Conservation (phyloP, 2,329 filamentous ascomycete species). For the Scytalidium sp. region DNA sequence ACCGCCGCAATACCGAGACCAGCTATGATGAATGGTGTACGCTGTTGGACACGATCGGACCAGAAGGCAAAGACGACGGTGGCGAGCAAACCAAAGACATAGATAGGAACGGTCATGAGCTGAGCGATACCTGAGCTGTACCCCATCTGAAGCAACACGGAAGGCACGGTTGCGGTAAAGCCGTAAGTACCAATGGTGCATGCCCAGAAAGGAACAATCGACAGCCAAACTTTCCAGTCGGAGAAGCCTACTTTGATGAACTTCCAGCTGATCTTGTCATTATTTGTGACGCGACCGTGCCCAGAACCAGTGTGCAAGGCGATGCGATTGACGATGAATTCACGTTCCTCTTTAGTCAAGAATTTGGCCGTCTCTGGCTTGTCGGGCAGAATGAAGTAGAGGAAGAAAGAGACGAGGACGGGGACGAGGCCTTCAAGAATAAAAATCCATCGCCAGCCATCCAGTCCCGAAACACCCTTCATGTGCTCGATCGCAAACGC, state of each 20-base stretch:
- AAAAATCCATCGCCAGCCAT: conserved; percentile 53
- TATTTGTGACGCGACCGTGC: conserved; percentile 51
- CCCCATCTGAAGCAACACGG: conserved; percentile 17
- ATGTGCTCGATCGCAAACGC: conserved; percentile 67
- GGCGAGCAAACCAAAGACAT: conserved; percentile 8
- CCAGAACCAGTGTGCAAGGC: conserved; percentile 67
- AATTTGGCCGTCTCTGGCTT: conserved; percentile 74
- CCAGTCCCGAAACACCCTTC: conserved; percentile 54
- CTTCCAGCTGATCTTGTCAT: conserved; percentile 25
- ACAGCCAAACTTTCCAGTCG: conserved; percentile 32
- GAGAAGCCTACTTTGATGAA: conserved; percentile 26
- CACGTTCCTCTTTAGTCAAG: conserved; percentile 63
- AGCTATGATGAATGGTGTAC: conserved; percentile 16
- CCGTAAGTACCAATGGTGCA: conserved; percentile 7
- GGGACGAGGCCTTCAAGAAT: conserved; percentile 32
- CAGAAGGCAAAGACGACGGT: conserved; percentile 8
- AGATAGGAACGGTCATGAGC: conserved; percentile 18
- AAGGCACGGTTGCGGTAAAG: conserved; percentile 19
- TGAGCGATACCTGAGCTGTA: conserved; percentile 13
- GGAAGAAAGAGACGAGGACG: conserved; percentile 24
- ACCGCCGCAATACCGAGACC: conserved; percentile 9
- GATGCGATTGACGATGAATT: conserved; percentile 56
- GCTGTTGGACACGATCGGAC: conserved; percentile 13
- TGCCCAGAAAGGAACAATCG: conserved; percentile 10
- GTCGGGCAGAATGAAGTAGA: conserved; percentile 56